Base-by-base conservation (phyloP, 352 stramenopile species). In the Lagenidium giganteum region DNA sequence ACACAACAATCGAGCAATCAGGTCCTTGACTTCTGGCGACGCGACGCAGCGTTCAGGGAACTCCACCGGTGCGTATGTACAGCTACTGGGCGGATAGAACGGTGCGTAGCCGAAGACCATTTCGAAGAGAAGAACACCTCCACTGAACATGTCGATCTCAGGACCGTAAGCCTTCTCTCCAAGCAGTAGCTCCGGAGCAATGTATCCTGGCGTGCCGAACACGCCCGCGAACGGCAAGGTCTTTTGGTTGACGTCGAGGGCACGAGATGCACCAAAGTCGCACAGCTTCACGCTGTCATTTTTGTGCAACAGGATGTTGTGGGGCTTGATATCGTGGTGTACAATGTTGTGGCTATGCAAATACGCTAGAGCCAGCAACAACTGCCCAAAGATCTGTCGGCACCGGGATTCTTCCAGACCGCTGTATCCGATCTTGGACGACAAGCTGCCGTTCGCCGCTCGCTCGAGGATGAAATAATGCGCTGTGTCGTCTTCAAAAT, bases 251-350 rank as follows among this genome's bases (percentile, higher is more conserved):
- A 52, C 42, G 29, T 68, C 72, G 42, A 91, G 82, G 13, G 83
- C 78, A 20, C 78, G 65, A 8, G 82, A 86, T n/a, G 77, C 76
- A 16, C 82, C 82, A 62, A 93, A 93, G 49, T 93, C 82, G 29
- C 79, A 88, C 22, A 93, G 42, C 43, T 93, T 93, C 21, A 91
- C 59, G 17, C 30, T 45, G 28, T 62, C 55, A 22, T 65, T 55
- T 17, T 74, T 55, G 29, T 84, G 65, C 21, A 93, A 46, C 27
- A 93, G 43, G 12, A 93, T 55, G 47, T 93, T 93, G 45, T 83
- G 61, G 4, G 86, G 85, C 52, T 97, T 96, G 42, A 97, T 85
- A 54, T 97, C 88, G 37, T 91, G 82, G 55, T 97, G 88, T 12
- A 96, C 67, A 40, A 97, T 91, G 57, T 84, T 67, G 54, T 83